Base-by-base conservation (phyloP, 2,329 filamentous ascomycete genomes). In the Botrytis galanthina region DNA sequence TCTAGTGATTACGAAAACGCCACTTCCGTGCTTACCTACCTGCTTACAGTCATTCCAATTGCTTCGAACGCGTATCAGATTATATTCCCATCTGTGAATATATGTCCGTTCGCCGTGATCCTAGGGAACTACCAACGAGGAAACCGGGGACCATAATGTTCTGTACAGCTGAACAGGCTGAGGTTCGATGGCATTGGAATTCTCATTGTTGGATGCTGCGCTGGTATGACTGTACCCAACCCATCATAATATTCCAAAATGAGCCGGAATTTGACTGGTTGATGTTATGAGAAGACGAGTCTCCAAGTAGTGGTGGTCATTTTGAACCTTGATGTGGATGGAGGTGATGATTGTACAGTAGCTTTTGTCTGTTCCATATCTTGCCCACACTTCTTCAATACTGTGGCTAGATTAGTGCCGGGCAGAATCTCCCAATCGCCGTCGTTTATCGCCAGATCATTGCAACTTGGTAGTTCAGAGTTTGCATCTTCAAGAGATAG, bases 211-310 rank as follows among this genome's bases (percentile, higher is more conserved):
- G n/a, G 26, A 26, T 42, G 44, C 26, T n/a, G 42, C 37, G 39
- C 32, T 66, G 26, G 60, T 12, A 71, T 66, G 70, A 71, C 70
- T 71, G 46, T 71, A 44, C 18, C 37, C 35, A 46, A 44, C 26
- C 60, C 46, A 35, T 29, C 37, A 35, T 37, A 12, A 4, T 48
- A 22, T 37, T 39, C 29, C 16, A 6, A 64, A 29, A 6, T 6
- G 29, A 32, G 35, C 42, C 57, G 22, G 46, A 48, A 29, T 62
- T 48, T 4, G 32, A 37, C 57, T 42, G 42, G 42, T 22, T 8
- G 26, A 64, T 42, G 39, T 42, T n/a, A 57, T 69, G 35, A 26
- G 18, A 69, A 32, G n/a, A 42, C 16, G 20, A 69, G 20, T 42
- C 6, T 4, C 29, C 66, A 57, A 68, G 14, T 42, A n/a, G 8